A percentile compares a stretch with the other conserved stretches of the same genome.
Conservation (phyloP, 305 asterid species). For the Solanum hybrid region DNA sequence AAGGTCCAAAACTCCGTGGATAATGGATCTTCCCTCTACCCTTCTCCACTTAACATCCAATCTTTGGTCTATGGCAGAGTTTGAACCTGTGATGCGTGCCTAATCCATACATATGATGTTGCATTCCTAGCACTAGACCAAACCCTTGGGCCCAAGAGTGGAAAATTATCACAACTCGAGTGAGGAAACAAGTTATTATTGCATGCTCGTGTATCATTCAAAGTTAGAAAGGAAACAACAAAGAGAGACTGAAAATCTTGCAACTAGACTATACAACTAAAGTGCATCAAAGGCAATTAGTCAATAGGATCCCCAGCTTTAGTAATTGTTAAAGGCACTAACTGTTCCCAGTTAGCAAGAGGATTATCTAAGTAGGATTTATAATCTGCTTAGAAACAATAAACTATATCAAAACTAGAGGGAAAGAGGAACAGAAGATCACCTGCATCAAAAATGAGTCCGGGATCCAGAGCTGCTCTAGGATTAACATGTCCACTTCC, state of each 20-base stretch:
- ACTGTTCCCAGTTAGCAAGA: background rate
- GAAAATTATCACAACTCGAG: background rate
- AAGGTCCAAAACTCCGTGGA: background rate
- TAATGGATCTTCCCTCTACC: background rate
- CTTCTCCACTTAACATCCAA: background rate
- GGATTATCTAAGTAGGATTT: background rate
- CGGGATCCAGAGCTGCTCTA: slow-evolving; percentile 94
- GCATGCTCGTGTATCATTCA: background rate
- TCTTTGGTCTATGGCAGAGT: background rate
- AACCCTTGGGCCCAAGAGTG: background rate
- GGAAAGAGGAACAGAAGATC: background rate
- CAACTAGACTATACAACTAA: background rate
- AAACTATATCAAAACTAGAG: background rate
- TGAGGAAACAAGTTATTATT: background rate
- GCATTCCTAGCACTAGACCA: background rate
- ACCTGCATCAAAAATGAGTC: slow-evolving; percentile 92
- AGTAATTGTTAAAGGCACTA: background rate
- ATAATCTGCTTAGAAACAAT: background rate
- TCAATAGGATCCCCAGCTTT: background rate
- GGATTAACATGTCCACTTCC: slow-evolving; percentile 99
- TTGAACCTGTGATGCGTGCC: background rate
- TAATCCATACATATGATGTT: background rate
- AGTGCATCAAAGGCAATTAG: background rate
- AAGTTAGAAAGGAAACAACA: background rate
- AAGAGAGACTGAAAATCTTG: background rate